Base-by-base conservation (phyloP, 495 filamentous ascomycete genomes). In the Daldinia vernicosa region DNA sequence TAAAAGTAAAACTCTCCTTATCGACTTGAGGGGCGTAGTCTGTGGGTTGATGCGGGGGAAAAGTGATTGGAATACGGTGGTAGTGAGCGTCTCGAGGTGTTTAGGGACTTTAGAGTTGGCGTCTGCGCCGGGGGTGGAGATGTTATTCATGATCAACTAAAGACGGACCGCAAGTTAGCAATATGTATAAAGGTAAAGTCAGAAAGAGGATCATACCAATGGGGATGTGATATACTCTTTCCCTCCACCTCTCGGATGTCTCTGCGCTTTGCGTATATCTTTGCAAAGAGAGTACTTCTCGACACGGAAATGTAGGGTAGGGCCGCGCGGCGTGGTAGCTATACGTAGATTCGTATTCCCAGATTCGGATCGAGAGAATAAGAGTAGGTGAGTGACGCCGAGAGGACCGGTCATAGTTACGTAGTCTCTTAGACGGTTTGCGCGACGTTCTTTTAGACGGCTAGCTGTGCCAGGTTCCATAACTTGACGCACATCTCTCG, bases 121-220 rank as follows among this genome's bases (percentile, higher is more conserved):
- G 54, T 91, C 88, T n/a, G 89, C 83, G 60, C 85, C 78, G 28
- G 92, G 85, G 1, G 88, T 90, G 35, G 85, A 87, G 80, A 99
- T 97, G 77, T 97, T 97, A 82, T 99, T 99, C 95, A 99, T 98
- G 61, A 99, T 96, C 17, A 99, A 86, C 88, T 91, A 56, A n/a
- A 70, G 50, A 12, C 39, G 30, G 66, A 72, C 30, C 35, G 60
- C 39, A 58, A 58, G 60, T 73, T 76, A 74, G 75, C 59, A 53
- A 57, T 6, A 0, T 19, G 22, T 60, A 33, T 11, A n/a, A 33
- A 30, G n/a, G 17, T 6, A 12, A 58, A 51, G 33, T 33, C 32
- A 47, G 53, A 45, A 27, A 15, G 24, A 24, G 27, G 47, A 51
- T 63, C 79, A 59, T 86, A 90, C 88, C 77, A 98, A 81, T 55